phyloP scores from a whole-genome alignment of 176 grass and related monocot genomes.

The Alopecurus myosuroides region DNA sequence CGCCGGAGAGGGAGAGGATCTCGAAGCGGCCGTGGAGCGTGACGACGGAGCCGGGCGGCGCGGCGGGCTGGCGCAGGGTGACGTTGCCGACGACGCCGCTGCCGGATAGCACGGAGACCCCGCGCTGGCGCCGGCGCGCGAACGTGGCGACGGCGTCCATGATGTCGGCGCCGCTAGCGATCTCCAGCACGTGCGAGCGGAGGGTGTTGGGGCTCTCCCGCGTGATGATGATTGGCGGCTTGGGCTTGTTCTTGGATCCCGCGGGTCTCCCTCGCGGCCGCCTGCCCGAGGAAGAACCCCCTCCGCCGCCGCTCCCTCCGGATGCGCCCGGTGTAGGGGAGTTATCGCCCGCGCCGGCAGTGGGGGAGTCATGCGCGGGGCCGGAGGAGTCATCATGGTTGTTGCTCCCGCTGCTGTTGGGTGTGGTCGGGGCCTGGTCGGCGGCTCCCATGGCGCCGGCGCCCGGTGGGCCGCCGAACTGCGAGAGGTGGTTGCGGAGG shows the following conservation, averaged over 20 bases:
- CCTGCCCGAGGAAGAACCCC: conserved; percentile 12
- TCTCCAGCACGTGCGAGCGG: conserved; percentile 67
- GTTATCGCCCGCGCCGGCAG: conserved; percentile 36
- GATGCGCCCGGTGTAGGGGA: conserved; percentile 30
- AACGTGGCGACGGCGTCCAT: conserved; percentile 55
- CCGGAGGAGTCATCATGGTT: conserved; percentile 52
- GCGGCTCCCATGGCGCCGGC: conserved; percentile 1
- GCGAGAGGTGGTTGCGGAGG: conserved; percentile 54
- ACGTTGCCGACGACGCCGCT: conserved; percentile 70
- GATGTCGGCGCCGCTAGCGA: conserved; percentile 65
- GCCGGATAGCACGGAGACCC: conserved; percentile 66
- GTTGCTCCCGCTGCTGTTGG: conserved; percentile 76
- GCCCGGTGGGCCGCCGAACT: conserved; percentile 14
- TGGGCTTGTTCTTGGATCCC: conserved; percentile 81
- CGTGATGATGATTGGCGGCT: conserved; percentile 70
- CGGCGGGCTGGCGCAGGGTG: conserved; percentile 58
- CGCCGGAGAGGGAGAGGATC: conserved; percentile 72
- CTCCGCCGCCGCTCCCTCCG: conserved; percentile 20
- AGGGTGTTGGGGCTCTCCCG: conserved; percentile 71
- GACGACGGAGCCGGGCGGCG: conserved; percentile 42
- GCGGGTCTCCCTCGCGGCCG: conserved; percentile 55
- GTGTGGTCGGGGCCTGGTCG: conserved; percentile 26
- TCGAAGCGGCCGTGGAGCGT: conserved; percentile 77
- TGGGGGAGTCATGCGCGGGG: conserved; percentile 34
- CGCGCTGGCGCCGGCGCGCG: conserved; percentile 59